These are phyloP conservation scores for Fragilariopsis cylindrus DNA, from an alignment of 108 stramenopile species.

Conservation along the genomic window DNA sequence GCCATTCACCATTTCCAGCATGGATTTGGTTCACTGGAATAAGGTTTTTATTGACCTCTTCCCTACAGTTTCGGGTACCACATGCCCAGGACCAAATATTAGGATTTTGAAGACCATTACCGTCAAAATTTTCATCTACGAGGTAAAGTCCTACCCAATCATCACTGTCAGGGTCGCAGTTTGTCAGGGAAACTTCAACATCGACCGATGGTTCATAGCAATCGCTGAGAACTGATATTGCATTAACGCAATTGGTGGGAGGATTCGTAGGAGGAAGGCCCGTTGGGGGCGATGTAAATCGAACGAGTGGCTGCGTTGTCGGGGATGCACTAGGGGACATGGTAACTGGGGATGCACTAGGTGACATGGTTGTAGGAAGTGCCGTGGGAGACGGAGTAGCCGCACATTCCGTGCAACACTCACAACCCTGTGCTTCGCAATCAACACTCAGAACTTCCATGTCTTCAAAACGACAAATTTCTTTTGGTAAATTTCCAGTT, in stretches of 20 bases:
- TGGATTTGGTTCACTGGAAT: conserved; percentile 13
- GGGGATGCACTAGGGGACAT: background rate
- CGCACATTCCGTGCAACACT: conserved; percentile 31
- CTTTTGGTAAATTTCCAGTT: conserved; percentile 2
- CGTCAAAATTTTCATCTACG: conserved; percentile 16
- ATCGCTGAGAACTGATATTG: background rate
- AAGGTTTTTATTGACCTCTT: background rate
- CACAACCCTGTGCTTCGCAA: conserved; percentile 21
- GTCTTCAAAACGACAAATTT: background rate
- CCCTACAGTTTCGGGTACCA: conserved; percentile 35
- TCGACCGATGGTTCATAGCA: conserved; percentile 17
- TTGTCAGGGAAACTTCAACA: conserved; percentile 18
- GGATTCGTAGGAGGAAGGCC: conserved; percentile 6
- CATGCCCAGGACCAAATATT: conserved; percentile 33
- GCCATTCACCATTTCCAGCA: conserved; percentile 17
- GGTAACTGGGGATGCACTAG: background rate
- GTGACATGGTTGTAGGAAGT: conserved; percentile 9
- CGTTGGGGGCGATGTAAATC: conserved; percentile 8
- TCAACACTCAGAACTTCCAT: conserved; percentile 23
- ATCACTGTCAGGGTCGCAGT: conserved; percentile 22
- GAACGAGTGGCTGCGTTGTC: background rate
- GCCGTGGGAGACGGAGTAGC: background rate
- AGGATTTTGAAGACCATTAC: conserved; percentile 11
- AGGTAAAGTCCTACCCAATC: conserved; percentile 42
- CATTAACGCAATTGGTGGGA: background rate